Evolutionary conservation across 768 basidiomycete species (phyloP).

Genomic region (Ramaria sp.): DNA sequence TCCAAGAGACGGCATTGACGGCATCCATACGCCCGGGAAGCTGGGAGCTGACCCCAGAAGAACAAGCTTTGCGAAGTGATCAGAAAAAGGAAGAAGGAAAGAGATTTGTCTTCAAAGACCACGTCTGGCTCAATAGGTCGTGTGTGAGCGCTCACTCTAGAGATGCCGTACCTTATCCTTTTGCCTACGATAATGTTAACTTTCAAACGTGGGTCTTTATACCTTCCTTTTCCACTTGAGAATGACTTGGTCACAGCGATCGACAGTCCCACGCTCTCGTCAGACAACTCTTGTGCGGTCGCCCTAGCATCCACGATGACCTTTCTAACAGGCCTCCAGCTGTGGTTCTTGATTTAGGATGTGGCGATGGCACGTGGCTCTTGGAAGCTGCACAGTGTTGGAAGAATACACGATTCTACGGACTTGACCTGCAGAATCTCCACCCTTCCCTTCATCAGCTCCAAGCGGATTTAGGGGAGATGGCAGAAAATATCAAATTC

Average conservation of each 20-base stretch:
- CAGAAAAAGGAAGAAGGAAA: background rate
- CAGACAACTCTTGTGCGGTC: conserved; percentile 41
- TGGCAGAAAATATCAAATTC: conserved; percentile 13
- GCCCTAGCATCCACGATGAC: conserved; percentile 51
- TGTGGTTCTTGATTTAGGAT: conserved; percentile 63
- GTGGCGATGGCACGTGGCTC: conserved; percentile 64
- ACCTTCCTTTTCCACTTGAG: background rate
- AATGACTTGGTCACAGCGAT: conserved; percentile 35
- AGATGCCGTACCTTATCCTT: conserved; percentile 1
- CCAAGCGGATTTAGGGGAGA: conserved; percentile 13
- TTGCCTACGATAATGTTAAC: background rate
- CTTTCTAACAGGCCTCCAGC: conserved; percentile 36
- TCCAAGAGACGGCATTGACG: background rate
- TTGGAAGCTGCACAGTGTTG: conserved; percentile 51
- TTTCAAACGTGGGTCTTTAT: background rate
- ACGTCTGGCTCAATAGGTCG: background rate
- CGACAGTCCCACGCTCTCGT: conserved; percentile 40
- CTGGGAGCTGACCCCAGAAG: background rate
- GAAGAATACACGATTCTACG: conserved; percentile 48
- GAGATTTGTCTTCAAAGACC: background rate
- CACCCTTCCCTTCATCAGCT: conserved; percentile 16
- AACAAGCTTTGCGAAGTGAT: background rate
- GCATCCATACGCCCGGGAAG: background rate
- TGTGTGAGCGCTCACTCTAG: background rate
- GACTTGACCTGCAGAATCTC: conserved; percentile 49